Conservation (phyloP, 2,329 filamentous ascomycete species). For the Fusarium papillatum region DNA sequence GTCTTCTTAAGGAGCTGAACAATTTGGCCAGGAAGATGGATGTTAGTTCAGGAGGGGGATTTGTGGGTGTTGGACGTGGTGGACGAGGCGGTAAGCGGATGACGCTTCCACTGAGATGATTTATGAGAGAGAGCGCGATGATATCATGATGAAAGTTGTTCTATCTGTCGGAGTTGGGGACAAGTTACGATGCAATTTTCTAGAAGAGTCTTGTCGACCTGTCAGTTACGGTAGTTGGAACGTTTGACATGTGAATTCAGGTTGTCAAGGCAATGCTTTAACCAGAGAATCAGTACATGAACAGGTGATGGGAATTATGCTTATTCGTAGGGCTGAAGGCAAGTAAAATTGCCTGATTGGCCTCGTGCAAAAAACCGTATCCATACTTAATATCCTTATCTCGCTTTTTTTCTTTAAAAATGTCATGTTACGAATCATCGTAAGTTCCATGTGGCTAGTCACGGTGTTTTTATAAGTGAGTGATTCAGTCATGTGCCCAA, state of each 20-base stretch:
- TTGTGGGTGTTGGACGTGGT: slow-evolving; percentile 39
- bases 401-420: neutral
- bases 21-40: slow-evolving; percentile 24
- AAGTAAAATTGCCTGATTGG: neutral
- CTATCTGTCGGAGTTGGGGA: neutral
- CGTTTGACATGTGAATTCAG: neutral
- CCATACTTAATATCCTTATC: neutral
- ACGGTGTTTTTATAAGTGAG: neutral
- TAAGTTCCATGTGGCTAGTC: neutral
- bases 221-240: neutral
- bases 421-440: neutral
- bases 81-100: slow-evolving; percentile 15
- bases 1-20: slow-evolving; percentile 46
- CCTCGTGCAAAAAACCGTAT: neutral
- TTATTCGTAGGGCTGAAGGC: neutral
- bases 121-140: neutral
- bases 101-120: slow-evolving; percentile 37
- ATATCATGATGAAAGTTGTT: neutral
- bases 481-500: neutral
- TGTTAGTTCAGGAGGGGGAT: slow-evolving; percentile 37
- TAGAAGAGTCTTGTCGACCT: neutral
- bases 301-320: neutral
- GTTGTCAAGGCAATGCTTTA: neutral
- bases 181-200: neutral
- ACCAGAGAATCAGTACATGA: neutral